These are phyloP conservation scores for Nematocida sp. DNA, from an alignment of 371 early-diverging fungal species.

Conservation along the genomic window DNA sequence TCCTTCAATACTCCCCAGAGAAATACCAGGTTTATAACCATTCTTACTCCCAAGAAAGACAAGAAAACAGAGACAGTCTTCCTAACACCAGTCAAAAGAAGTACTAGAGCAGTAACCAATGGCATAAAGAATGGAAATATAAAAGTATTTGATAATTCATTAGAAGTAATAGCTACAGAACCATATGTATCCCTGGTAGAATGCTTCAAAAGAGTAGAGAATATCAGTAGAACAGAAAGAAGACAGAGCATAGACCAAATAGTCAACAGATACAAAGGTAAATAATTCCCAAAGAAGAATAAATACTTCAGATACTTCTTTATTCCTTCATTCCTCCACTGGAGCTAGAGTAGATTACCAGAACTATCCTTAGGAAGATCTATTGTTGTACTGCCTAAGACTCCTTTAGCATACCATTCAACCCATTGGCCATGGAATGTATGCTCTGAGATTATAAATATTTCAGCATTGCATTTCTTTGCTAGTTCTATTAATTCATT, in stretches of 20 bases:
- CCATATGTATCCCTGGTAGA: constrained; percentile 35
- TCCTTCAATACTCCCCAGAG: not conserved
- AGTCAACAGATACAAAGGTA: constrained; percentile 8
- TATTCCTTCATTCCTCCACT: not conserved
- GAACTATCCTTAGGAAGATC: no score
- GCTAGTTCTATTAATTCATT: constrained; percentile 50
- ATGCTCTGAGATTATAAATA: constrained; percentile 58
- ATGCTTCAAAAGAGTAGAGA: constrained; percentile 32
- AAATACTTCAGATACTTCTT: not conserved
- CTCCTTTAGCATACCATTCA: no score
- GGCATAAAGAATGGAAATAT: constrained; percentile 28
- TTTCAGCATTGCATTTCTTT: constrained; percentile 47
- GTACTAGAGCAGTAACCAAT: constrained; percentile 25
- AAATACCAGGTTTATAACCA: constrained; percentile 10
- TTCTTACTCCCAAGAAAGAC: constrained; percentile 33
- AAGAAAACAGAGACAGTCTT: not conserved
- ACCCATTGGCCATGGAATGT: constrained; percentile 58
- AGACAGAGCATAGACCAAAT: constrained; percentile 33
- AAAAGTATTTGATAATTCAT: constrained; percentile 22
- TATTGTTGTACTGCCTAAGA: no score
- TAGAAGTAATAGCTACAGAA: constrained; percentile 5
- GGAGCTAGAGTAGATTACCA: no score
- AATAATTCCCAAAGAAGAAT: not conserved
- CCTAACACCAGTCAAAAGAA: constrained; percentile 43
- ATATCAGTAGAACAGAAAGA: constrained; percentile 4